Conservation (phyloP, 179 eudicot genomes). For the Sideroxylon spinosum region DNA sequence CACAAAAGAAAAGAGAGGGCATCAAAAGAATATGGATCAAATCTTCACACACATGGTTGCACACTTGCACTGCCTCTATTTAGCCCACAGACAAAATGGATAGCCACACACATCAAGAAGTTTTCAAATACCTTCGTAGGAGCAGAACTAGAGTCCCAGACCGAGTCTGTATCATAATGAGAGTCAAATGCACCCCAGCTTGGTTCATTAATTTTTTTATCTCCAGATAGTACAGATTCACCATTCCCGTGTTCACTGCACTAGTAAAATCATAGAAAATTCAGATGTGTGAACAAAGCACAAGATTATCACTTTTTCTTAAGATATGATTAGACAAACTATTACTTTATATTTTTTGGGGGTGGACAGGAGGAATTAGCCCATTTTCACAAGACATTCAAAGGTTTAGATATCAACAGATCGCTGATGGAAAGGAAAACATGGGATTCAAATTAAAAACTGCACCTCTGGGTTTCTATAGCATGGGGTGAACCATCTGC, state of each 20-base stretch:
- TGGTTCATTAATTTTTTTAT: constrained; percentile 61
- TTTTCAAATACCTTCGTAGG: constrained; percentile 51
- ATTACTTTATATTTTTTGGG: too few relatives aligned
- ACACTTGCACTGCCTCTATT: not conserved
- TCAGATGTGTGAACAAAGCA: not conserved
- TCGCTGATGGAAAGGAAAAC: not conserved
- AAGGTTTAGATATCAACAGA: not conserved
- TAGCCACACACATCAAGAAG: not conserved
- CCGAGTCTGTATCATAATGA: constrained; percentile 54
- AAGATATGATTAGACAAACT: too few relatives aligned
- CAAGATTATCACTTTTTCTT: too few relatives aligned
- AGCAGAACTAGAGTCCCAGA: constrained; percentile 53
- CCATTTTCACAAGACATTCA: not conserved
- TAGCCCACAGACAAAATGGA: constrained; percentile 2
- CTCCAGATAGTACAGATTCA: constrained; percentile 54
- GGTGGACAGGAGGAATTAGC: not conserved
- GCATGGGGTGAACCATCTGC: constrained; percentile 59
- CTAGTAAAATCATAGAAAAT: constrained; percentile 13
- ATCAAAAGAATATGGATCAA: not conserved
- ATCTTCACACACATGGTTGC: not conserved
- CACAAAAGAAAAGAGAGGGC: constrained; percentile 1
- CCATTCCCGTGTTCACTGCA: constrained; percentile 52
- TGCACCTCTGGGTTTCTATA: constrained; percentile 54
- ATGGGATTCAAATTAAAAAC: not conserved
- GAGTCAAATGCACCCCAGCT: constrained; percentile 61